Percentiles rank a stretch among this genome's conserved stretches.
phyloP scores from a whole-genome alignment of 495 filamentous ascomycete genomes.

The Penicillium desertorum region DNA sequence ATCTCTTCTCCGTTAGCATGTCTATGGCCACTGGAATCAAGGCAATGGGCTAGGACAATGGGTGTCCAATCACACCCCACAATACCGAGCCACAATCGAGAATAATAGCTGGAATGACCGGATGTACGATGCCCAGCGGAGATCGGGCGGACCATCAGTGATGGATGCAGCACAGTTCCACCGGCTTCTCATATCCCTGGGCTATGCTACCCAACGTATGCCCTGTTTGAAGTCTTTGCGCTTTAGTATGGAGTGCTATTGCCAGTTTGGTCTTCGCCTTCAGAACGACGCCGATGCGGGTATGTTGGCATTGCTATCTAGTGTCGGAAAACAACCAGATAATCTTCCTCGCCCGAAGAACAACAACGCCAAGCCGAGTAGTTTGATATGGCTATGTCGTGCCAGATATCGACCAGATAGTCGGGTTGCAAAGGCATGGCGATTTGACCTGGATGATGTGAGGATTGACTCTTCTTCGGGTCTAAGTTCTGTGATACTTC shows the following conservation, averaged over 20 bases:
- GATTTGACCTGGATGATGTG: background rate
- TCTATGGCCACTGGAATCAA: background rate
- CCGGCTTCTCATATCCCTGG: background rate
- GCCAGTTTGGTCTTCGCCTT: background rate
- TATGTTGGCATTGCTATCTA: too few species aligned
- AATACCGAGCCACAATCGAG: background rate
- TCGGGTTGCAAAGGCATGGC: background rate
- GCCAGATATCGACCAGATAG: background rate
- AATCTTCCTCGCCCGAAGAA: too few species aligned
- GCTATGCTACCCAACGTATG: slow-evolving; percentile 1
- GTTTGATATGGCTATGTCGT: background rate
- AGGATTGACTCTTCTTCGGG: background rate
- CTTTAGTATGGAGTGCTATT: background rate
- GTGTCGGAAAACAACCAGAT: too few species aligned
- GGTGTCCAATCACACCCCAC: background rate
- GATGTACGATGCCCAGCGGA: background rate
- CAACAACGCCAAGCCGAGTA: background rate
- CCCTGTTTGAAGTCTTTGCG: background rate
- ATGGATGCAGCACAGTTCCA: background rate
- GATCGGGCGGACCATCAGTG: background rate
- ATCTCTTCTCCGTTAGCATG: background rate
- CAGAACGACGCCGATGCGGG: too few species aligned
- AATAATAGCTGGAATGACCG: background rate
- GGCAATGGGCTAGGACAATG: background rate
- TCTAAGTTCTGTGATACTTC: background rate